Conservation (phyloP, 148 eudicot species). For the Cornus controversa region DNA sequence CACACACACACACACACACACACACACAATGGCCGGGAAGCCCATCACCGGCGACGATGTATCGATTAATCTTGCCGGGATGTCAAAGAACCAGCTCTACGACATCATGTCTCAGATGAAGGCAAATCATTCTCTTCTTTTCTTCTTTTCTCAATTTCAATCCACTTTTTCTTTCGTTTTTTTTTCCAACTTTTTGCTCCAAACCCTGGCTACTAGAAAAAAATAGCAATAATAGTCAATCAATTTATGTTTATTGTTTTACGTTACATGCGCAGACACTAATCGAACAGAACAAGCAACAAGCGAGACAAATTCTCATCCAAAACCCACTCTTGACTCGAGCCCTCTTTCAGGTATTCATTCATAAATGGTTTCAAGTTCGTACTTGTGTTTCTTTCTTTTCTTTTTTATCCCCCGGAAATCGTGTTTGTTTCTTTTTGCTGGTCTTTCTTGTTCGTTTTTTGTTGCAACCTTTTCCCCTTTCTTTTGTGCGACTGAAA, state of each 20-base stretch:
- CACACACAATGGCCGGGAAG: constrained; percentile 56
- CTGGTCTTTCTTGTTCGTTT: background rate
- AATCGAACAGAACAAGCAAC: constrained; percentile 86
- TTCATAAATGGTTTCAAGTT: background rate
- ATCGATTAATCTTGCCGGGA: constrained; percentile 66
- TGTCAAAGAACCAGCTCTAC: constrained; percentile 79
- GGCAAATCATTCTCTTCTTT: constrained; percentile 27
- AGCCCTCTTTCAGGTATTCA: constrained; percentile 81
- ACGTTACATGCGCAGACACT: constrained; percentile 46
- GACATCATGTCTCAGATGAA: constrained; percentile 96
- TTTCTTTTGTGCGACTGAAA: background rate
- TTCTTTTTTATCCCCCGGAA: too few species aligned
- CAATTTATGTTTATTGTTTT: background rate
- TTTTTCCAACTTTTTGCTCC: background rate
- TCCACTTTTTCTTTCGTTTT: background rate
- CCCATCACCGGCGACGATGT: constrained; percentile 61
- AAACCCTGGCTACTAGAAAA: background rate
- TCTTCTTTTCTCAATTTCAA: background rate
- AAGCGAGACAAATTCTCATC: constrained; percentile 83
- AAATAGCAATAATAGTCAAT: background rate
- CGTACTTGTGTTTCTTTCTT: too few species aligned
- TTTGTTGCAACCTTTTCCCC: background rate
- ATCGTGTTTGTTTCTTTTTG: background rate
- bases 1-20: background rate
- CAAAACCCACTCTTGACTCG: constrained; percentile 76